Percentiles rank a stretch among this genome's conserved stretches.
Conservation (phyloP, 371 early-diverging fungal species). For the Mucor circinelloides region DNA sequence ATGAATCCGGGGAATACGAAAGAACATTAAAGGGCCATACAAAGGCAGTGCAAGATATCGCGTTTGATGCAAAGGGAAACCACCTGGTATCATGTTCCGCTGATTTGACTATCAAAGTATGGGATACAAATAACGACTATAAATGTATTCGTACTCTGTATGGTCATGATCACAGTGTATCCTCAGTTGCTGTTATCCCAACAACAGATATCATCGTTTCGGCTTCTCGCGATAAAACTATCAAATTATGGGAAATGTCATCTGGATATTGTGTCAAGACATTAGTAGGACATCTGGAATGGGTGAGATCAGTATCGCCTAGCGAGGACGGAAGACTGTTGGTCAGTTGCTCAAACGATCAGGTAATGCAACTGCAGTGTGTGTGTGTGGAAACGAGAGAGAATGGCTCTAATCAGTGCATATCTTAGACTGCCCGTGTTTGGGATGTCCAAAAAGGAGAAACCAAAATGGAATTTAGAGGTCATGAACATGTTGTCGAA, state of each 20-base stretch:
- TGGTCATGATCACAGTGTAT: slow-evolving; percentile 93
- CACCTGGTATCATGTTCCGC: slow-evolving; percentile 84
- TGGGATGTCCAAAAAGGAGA: slow-evolving; percentile 83
- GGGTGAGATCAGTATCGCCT: slow-evolving; percentile 79
- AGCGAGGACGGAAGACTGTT: slow-evolving; percentile 75
- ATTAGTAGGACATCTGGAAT: slow-evolving; percentile 78
- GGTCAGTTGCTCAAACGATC: slow-evolving; percentile 84
- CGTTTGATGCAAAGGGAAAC: slow-evolving; percentile 81
- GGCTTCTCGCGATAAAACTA: slow-evolving; percentile 86
- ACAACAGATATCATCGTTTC: slow-evolving; percentile 80
- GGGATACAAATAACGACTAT: slow-evolving; percentile 88
- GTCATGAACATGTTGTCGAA: slow-evolving; percentile 96
- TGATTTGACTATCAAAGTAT: slow-evolving; percentile 88
- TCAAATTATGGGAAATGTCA: slow-evolving; percentile 88
- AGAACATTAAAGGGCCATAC: slow-evolving; percentile 92
- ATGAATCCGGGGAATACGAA: slow-evolving; percentile 89
- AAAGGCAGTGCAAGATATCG: slow-evolving; percentile 85
- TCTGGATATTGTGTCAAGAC: slow-evolving; percentile 87
- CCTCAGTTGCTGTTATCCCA: slow-evolving; percentile 76
- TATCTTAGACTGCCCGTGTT: slow-evolving; percentile 71
- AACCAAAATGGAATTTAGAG: slow-evolving; percentile 76
- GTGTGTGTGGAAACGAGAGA: neutral
- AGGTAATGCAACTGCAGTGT: slow-evolving; percentile 51
- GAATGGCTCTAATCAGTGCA: neutral
- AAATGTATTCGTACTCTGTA: slow-evolving; percentile 82